Evolutionary conservation across 2,329 filamentous ascomycete species (phyloP), one percentile per base, ranked within the genome.

Genomic region (Trichoderma atroviride): DNA sequence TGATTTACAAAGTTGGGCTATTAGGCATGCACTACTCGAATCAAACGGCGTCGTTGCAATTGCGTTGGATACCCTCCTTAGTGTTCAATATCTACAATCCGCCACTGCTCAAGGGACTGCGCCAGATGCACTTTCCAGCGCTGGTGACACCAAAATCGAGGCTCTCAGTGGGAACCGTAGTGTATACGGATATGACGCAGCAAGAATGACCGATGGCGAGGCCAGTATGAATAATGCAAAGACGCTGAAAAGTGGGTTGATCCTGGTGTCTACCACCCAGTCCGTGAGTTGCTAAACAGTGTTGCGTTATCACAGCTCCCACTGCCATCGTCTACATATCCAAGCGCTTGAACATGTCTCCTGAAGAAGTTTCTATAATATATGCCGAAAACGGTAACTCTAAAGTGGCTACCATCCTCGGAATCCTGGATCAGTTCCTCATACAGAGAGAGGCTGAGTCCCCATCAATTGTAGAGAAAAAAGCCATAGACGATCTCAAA

Each of bases 31-130:
- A 0, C 80, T 97, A 62, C 88, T 87, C 72, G 92, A 92, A 75
- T 87, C 85, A 35, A 84, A 87, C 13, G 88, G 90, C 0, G 88
- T 93, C 72, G 87, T 92, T 50, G 87, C 89, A 69, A 83, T 84
- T 16, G 88, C 93, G 1, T 89, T 96, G 71, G 93, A 97, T 74
- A 89, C 93, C 70, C 82, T 98, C 14, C 85, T 97, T 37, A 96
- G 92, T 73, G 84, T 93, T 16, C 88, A 92, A 24, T 93, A 91
- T 75, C 89, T 97, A 5, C 88, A 93, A 69, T 88, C 93, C 69
- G 86, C 84, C 0, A 87, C 87, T 0, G 83, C 87, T 66, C 83
- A 86, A 1, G 82, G 85, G 1, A 95, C 92, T 76, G 92, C 94
- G 0, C 83, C 97, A n/a, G 93, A 97, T 69, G 93, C 88, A 0